Evolutionary conservation across 352 stramenopile species (phyloP), one percentile per base, ranked within the genome.

Genomic region (Albugo candida): DNA sequence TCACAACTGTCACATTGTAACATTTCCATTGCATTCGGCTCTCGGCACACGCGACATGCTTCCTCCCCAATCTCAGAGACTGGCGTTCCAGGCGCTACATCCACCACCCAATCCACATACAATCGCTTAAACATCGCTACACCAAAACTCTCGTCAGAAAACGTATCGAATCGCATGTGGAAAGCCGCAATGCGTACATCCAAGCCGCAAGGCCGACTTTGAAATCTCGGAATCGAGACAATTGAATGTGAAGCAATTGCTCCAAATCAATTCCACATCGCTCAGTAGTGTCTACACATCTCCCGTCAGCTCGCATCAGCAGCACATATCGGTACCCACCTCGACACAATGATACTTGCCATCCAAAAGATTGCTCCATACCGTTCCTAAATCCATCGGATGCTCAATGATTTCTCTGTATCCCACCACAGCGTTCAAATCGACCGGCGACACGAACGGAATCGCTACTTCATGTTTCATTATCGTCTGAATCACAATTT

Each of bases 181-280:
- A n/a, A n/a, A n/a, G n/a, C n/a, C n/a, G n/a, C n/a, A n/a, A 36
- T 6, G 81, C 70, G 54, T 70, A 84, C 74, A 89, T 58, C 73
- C 65, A 1, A 88, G 59, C 13, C 75, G 73, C 42, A 80, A 81
- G 8, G 78, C 75, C 45, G 59, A 76, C 49, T 75, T 77, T 55
- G 75, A 85, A 46, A 91, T 87, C 45, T 86, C 75, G 5, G 75
- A 65, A 39, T 86, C 65, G 18, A 83, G 40, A 24, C 69, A 68
- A 38, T 92, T 92, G 53, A 85, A 92, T 16, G 63, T 65, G 48
- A 89, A 88, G 51, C 79, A 89, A 49, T 92, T 92, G 24, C 67
- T 63, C 78, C 79, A 89, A 18, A 92, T 74, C 16, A 81, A 67
- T 39, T 77, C 70, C 36, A 86, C 64, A 43, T 92, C 76, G 1